Conservation (phyloP, 768 basidiomycete genomes). For the Sarcodon aspratus region DNA sequence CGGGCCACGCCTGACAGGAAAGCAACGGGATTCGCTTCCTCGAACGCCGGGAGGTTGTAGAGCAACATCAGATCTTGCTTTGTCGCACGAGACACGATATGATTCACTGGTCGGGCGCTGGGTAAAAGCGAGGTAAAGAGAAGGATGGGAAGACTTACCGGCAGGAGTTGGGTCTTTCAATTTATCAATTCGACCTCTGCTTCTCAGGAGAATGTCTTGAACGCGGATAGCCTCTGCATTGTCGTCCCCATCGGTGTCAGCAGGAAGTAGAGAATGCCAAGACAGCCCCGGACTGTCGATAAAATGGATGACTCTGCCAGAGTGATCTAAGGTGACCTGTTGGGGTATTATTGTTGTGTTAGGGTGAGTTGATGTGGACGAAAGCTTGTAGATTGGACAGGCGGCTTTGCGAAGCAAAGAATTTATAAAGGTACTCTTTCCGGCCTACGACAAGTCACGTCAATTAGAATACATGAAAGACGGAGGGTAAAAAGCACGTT, state of each 20-base stretch:
- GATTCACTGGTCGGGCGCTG: slow-evolving; percentile 32
- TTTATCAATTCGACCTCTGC: slow-evolving; percentile 72
- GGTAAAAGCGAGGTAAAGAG: not conserved
- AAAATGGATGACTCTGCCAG: slow-evolving; percentile 42
- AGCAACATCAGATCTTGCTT: slow-evolving; percentile 83
- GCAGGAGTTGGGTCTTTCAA: slow-evolving; percentile 70
- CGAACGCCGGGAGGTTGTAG: slow-evolving; percentile 76
- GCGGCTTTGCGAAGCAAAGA: slow-evolving; percentile 45
- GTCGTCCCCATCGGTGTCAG: slow-evolving; percentile 27
- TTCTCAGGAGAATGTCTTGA: slow-evolving; percentile 69
- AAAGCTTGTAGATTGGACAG: slow-evolving; percentile 42
- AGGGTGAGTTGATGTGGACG: slow-evolving; percentile 39
- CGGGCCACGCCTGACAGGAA: slow-evolving; percentile 76
- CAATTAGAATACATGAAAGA: not conserved
- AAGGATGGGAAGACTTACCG: slow-evolving; percentile 31
- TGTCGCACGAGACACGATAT: slow-evolving; percentile 58
- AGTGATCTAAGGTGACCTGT: slow-evolving; percentile 40
- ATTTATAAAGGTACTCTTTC: slow-evolving; percentile 82
- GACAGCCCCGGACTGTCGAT: slow-evolving; percentile 87
- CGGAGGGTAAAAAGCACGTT: slow-evolving; percentile 37
- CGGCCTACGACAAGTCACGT: slow-evolving; percentile 33
- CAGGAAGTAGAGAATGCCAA: slow-evolving; percentile 35
- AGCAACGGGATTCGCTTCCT: slow-evolving; percentile 49
- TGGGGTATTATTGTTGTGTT: slow-evolving; percentile 66
- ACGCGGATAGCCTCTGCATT: slow-evolving; percentile 26